Evolutionary conservation across 139 green algal species (phyloP).

Genomic region (Edaphochlamys debaryana): DNA sequence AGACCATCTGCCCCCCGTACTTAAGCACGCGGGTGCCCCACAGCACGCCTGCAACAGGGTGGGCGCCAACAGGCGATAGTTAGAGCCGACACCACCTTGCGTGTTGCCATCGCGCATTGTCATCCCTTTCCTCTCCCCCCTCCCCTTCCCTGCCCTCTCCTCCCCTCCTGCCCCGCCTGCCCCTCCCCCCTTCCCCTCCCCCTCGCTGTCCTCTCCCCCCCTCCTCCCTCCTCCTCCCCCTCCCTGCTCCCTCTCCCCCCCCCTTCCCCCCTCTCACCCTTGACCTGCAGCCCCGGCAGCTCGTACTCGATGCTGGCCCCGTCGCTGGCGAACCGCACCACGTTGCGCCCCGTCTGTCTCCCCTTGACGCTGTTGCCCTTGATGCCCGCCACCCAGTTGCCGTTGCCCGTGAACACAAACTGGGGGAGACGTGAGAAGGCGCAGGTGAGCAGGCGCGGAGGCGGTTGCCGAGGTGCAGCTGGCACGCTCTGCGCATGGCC

Average conservation of each 20-base stretch:
- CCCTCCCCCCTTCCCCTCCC: background rate
- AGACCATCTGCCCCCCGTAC: constrained; percentile 70
- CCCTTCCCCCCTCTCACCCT: constrained; percentile 18
- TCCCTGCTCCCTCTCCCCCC: background rate
- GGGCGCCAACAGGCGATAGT: no score
- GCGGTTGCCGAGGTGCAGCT: no score
- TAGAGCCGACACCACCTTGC: no score
- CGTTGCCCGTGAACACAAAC: constrained; percentile 68
- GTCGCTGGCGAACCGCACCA: constrained; percentile 55
- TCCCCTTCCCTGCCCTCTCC: background rate
- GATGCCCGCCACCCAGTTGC: constrained; percentile 67
- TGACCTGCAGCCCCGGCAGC: constrained; percentile 59
- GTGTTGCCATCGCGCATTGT: no score
- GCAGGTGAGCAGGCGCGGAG: no score
- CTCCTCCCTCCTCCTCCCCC: no score
- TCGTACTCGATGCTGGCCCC: constrained; percentile 57
- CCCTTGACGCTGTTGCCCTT: constrained; percentile 69
- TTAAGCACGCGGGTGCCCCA: constrained; percentile 69
- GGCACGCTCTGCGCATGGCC: no score
- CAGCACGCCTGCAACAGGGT: constrained; percentile 51
- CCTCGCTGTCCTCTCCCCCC: no score
- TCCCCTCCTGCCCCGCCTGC: background rate
- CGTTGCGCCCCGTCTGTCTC: constrained; percentile 60
- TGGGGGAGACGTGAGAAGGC: no score
- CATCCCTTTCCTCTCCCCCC: no score